These are phyloP conservation scores for Solanum chmielewskii DNA, from an alignment of 257 asterid genomes.

Conservation along the genomic window DNA sequence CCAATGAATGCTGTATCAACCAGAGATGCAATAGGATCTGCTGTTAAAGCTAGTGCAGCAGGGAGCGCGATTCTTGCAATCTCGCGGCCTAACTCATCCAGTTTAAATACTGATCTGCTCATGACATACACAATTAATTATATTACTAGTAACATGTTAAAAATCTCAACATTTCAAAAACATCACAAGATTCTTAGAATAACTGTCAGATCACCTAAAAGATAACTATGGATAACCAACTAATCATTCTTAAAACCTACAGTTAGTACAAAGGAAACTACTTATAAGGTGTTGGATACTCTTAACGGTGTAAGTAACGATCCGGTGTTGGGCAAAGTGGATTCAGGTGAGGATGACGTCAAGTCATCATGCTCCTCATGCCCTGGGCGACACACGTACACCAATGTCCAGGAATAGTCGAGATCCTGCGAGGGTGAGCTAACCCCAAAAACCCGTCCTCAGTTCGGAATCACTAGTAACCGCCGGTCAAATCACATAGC, in stretches of 20 bases:
- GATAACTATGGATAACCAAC: neutral
- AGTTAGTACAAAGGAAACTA: neutral
- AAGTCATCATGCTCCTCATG: too few species aligned
- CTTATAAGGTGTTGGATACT: neutral
- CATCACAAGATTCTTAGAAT: neutral
- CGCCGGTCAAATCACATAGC: neutral
- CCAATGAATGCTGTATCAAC: conserved; percentile 78
- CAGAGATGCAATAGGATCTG: conserved; percentile 83
- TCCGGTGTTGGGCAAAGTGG: neutral
- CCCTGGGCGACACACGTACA: too few species aligned
- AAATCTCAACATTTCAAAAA: neutral
- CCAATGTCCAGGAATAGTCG: too few species aligned
- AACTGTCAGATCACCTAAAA: neutral
- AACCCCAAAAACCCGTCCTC: too few species aligned
- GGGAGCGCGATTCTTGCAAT: conserved; percentile 55
- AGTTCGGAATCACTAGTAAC: too few species aligned
- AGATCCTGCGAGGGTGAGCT: too few species aligned
- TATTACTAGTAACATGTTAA: neutral
- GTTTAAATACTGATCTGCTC: conserved; percentile 42
- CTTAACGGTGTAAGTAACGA: neutral
- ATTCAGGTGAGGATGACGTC: too few species aligned
- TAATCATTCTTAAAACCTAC: neutral
- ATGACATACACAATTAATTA: neutral
- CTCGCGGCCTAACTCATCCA: conserved; percentile 58
- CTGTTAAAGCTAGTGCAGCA: conserved; percentile 70